Base-by-base conservation (phyloP, 2,329 filamentous ascomycete species). In the Neurospora sp. region DNA sequence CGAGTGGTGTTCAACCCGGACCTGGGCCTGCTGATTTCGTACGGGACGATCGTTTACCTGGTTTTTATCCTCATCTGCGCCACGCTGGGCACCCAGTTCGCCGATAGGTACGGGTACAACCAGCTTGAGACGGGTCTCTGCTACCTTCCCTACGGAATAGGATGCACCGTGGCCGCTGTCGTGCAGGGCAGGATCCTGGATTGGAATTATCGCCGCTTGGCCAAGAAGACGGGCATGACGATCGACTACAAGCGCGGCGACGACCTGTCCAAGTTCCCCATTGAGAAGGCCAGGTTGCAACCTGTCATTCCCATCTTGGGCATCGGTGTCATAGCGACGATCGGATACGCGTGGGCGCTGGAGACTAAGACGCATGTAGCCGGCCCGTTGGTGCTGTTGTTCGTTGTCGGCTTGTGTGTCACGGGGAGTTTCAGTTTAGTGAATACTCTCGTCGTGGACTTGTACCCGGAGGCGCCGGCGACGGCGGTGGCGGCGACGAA, bases 181-280 rank as follows among this genome's bases (percentile, higher is more conserved):
- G 76, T 78, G n/a, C 85, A 87, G 71, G 90, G 92, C 5, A 83
- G 84, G 72, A 75, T 87, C 6, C 80, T 86, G 66, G 85, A 88
- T 78, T 89, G 87, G 83, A 93, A 93, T 77, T 96, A 92, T 78
- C 84, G 88, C 6, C 86, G 90, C 46, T 85, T 89, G 66, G 91
- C 91, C 1, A 83, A 81, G 67, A 83, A 84, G 39, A 81, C 89
- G 17, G 88, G 88, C 6, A 82, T 93, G 70, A 80, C 82, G 2
- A 85, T 92, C 72, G 86, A 87, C 71, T 84, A 82, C 70, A 88
- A 86, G 72, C 86, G 87, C 10, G 84, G 84, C 23, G 82, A 84
- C 71, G 82, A 87, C 73, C 78, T 87, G 66, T 76, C 77, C 6
- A 79, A 80, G 23, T 88, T 87, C 69, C 86, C 86, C 8, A 85